phyloP scores from a whole-genome alignment of 306 rosid genomes.

The Cucurbita ficifolia region DNA sequence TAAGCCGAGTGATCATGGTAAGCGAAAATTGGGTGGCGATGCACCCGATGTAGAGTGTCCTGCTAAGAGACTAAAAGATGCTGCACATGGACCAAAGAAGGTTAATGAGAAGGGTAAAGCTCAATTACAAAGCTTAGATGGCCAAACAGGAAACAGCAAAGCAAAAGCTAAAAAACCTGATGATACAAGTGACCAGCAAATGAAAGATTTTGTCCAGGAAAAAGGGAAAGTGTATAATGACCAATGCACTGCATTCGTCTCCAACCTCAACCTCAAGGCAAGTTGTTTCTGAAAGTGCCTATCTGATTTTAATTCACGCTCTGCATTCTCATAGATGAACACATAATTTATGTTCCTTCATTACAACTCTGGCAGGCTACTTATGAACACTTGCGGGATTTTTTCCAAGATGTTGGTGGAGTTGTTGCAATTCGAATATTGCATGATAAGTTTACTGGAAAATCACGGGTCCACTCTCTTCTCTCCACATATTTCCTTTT shows the following conservation, averaged over 20 bases:
- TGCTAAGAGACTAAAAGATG: conserved; percentile 49
- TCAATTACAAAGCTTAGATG: conserved; percentile 21
- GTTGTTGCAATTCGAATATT: conserved; percentile 64
- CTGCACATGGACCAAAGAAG: conserved; percentile 28
- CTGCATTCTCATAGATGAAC: neutral
- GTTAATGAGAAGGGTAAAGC: conserved; percentile 27
- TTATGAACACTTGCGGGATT: conserved; percentile 46
- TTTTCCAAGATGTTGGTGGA: conserved; percentile 79
- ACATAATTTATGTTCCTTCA: neutral
- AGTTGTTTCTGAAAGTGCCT: neutral
- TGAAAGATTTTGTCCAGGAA: conserved; percentile 22
- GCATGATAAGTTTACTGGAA: conserved; percentile 70
- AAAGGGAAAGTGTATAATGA: conserved; percentile 46
- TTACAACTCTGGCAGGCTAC: conserved; percentile 40
- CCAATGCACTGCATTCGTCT: conserved; percentile 76
- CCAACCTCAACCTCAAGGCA: conserved; percentile 54
- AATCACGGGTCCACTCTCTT: conserved; percentile 59
- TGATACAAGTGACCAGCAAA: conserved; percentile 23
- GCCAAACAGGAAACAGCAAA: conserved; percentile 22
- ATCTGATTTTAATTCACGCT: neutral
- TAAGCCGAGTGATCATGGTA: conserved; percentile 41
- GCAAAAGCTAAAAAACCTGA: conserved; percentile 22
- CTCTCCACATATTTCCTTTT: neutral
- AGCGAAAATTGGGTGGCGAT: conserved; percentile 55
- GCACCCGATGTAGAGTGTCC: conserved; percentile 29